Percentiles rank a stretch among this genome's conserved stretches.
phyloP scores from a whole-genome alignment of 305 asterid species.

The Andrographis paniculata region DNA sequence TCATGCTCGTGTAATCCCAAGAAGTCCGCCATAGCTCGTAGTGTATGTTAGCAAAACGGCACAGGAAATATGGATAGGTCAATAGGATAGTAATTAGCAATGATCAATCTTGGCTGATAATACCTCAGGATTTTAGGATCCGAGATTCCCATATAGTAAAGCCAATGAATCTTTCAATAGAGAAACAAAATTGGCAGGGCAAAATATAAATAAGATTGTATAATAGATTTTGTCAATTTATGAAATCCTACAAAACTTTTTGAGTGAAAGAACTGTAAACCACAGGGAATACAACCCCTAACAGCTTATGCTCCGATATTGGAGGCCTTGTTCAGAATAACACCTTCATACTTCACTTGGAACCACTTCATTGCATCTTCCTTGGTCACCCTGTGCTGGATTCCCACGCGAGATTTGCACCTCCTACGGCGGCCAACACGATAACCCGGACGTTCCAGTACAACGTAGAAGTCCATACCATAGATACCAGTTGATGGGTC shows the following conservation, averaged over 20 bases:
- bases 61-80: no score
- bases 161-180: no score
- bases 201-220: conserved; percentile 13
- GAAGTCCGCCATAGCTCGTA: no score
- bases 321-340: conserved; percentile 85
- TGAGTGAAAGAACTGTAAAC: conserved; percentile 16
- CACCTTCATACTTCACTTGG: conserved; percentile 92
- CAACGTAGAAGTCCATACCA: conserved; percentile 92
- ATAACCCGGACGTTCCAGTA: conserved; percentile 89
- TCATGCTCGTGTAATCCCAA: no score
- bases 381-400: conserved; percentile 87
- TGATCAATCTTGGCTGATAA: no score
- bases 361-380: conserved; percentile 98
- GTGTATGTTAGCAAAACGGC: no score
- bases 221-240: conserved; percentile 10
- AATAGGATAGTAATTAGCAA: no score
- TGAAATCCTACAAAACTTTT: conserved; percentile 25
- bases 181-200: no score
- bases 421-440: conserved; percentile 94
- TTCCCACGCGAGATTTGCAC: conserved; percentile 92
- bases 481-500: conserved; percentile 96
- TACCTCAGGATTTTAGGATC: no score
- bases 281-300: conserved; percentile 7
- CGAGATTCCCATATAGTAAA: no score
- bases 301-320: conserved; percentile 34